Conservation (phyloP, 179 eudicot genomes). For the Beta macrorhiza region DNA sequence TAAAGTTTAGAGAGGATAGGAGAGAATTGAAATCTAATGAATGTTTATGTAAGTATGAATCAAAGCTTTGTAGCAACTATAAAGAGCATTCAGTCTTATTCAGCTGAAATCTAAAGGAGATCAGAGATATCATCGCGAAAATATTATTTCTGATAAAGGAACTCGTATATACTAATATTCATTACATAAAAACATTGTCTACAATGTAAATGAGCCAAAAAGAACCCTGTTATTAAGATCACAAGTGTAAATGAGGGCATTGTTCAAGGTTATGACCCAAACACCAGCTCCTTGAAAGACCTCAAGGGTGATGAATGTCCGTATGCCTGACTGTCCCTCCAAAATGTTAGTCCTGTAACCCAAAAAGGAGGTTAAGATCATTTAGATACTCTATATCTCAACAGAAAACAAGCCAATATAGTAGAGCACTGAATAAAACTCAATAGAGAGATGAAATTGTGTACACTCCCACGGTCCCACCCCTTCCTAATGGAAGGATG, state of each 20-base stretch:
- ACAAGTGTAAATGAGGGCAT: background rate
- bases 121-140: background rate
- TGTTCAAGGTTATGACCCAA: slow-evolving; percentile 10
- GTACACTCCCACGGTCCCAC: background rate
- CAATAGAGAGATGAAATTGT: too few species aligned
- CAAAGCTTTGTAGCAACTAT: too few species aligned
- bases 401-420: background rate
- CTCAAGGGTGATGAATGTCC: slow-evolving; percentile 57
- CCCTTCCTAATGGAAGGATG: background rate
- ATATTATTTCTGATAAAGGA: background rate
- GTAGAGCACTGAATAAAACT: background rate
- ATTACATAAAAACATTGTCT: background rate
- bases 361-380: background rate
- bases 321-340: slow-evolving; percentile 63
- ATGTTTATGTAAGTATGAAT: too few species aligned
- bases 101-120: background rate
- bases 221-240: background rate
- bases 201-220: background rate
- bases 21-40: too few species aligned
- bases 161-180: background rate
- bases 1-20: too few species aligned
- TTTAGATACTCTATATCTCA: too few species aligned
- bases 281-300: slow-evolving; percentile 56
- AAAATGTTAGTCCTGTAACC: slow-evolving; percentile 48
- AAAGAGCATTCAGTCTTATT: too few species aligned